Percentiles rank a stretch among this genome's conserved stretches.
Evolutionary conservation across 2,329 filamentous ascomycete species (phyloP).

Genomic region (Penicillium sp.): DNA sequence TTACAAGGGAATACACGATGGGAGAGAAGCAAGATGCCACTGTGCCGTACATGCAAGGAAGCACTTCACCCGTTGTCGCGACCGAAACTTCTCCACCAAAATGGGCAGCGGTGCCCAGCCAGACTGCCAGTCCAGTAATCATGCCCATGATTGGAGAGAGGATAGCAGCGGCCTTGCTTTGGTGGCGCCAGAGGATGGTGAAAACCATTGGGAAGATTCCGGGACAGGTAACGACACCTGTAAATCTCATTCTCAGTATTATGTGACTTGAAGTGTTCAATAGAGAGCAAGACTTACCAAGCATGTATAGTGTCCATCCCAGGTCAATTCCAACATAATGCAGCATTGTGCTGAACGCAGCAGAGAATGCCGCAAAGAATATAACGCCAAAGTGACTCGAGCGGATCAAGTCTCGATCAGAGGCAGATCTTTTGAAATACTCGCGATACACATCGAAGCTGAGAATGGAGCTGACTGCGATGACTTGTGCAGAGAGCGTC

Average conservation of each 20-base stretch:
- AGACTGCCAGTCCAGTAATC: constrained; percentile 53
- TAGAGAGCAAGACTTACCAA: constrained; percentile 29
- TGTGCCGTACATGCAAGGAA: constrained; percentile 56
- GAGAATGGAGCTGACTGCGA: constrained; percentile 54
- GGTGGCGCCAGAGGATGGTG: constrained; percentile 54
- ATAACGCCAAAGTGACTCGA: constrained; percentile 56
- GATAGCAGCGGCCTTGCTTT: constrained; percentile 52
- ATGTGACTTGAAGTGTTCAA: background rate
- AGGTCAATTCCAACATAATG: constrained; percentile 57
- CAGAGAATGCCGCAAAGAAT: constrained; percentile 53
- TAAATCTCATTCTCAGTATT: background rate
- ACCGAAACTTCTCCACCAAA: constrained; percentile 52
- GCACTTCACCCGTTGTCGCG: constrained; percentile 47
- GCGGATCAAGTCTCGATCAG: constrained; percentile 51
- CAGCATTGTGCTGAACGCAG: constrained; percentile 53
- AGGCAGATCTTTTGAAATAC: constrained; percentile 44
- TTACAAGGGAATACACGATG: constrained; percentile 49
- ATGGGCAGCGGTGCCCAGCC: constrained; percentile 51
- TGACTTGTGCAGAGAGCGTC: constrained; percentile 52
- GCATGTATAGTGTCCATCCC: constrained; percentile 57
- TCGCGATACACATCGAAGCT: constrained; percentile 55
- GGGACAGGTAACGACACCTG: constrained; percentile 53
- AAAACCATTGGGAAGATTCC: constrained; percentile 57
- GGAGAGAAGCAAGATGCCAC: constrained; percentile 56
- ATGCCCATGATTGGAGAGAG: constrained; percentile 53